Percentiles rank a stretch among this genome's conserved stretches.
Conservation (phyloP, 1,284 basidiomycete genomes). For the Ganoderma sinense region DNA sequence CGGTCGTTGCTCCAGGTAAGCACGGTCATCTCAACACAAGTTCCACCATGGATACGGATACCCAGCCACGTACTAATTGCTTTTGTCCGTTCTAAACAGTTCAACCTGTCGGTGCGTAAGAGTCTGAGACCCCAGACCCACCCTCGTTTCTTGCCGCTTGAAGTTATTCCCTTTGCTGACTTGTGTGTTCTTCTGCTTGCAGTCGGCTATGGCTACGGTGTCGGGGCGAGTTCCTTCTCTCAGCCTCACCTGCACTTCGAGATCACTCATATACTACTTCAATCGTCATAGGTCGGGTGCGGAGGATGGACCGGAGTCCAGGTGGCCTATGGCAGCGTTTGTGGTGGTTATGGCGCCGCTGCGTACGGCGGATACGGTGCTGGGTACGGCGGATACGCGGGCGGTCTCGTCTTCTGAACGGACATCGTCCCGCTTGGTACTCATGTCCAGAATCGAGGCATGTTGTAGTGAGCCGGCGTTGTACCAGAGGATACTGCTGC, state of each 20-base stretch:
- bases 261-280: no score
- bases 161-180: background rate
- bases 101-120: constrained; percentile 2
- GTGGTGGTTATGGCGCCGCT: background rate
- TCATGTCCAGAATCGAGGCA: background rate
- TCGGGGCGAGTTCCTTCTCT: background rate
- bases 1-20: constrained; percentile 2
- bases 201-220: background rate
- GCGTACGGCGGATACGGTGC: background rate
- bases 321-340: background rate
- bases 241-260: background rate
- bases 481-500: background rate
- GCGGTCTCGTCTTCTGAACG: constrained; percentile 1
- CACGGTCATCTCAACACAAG: no score
- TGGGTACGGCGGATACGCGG: constrained; percentile 1
- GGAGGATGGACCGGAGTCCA: constrained; percentile 1
- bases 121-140: background rate
- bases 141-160: no score
- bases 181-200: no score
- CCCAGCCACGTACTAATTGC: background rate
- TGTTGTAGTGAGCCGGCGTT: background rate
- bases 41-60: no score
- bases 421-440: background rate
- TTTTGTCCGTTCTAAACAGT: background rate
- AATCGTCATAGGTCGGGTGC: background rate